phyloP scores from a whole-genome alignment of 2,329 filamentous ascomycete species.

The Colletotrichum magnum region DNA sequence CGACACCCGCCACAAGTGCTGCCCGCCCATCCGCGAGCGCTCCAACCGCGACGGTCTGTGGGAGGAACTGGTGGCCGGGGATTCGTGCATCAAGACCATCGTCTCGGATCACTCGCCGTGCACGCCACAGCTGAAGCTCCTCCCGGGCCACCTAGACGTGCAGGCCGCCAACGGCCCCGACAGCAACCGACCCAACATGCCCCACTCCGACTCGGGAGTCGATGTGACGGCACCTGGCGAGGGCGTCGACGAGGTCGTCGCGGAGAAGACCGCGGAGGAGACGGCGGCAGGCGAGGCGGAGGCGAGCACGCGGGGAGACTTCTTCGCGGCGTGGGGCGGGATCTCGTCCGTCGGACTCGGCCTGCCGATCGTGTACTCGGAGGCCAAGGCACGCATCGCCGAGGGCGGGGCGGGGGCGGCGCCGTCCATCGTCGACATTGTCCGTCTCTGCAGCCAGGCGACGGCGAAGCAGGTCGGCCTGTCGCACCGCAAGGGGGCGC shows the following conservation, averaged over 20 bases:
- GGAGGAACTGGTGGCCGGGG: slow-evolving; percentile 79
- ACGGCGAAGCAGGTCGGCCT: slow-evolving; percentile 92
- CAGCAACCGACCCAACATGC: slow-evolving; percentile 53
- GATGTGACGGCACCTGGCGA: slow-evolving; percentile 59
- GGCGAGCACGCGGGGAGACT: slow-evolving; percentile 74
- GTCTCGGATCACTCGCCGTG: slow-evolving; percentile 98
- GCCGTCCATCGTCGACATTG: slow-evolving; percentile 80
- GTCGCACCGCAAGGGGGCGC: slow-evolving; percentile 83
- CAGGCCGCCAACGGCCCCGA: slow-evolving; percentile 43
- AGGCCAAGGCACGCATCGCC: slow-evolving; percentile 73
- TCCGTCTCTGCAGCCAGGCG: slow-evolving; percentile 86
- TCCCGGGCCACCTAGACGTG: slow-evolving; percentile 76
- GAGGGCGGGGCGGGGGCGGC: slow-evolving; percentile 56
- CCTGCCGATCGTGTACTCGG: slow-evolving; percentile 89
- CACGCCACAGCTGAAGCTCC: slow-evolving; percentile 92
- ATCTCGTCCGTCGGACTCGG: slow-evolving; percentile 95
- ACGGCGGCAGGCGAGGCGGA: slow-evolving; percentile 54
- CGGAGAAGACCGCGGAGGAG: slow-evolving; percentile 46
- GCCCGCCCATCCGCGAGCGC: slow-evolving; percentile 87
- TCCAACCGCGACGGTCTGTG: slow-evolving; percentile 89
- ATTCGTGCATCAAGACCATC: slow-evolving; percentile 90
- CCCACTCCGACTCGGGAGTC: slow-evolving; percentile 67
- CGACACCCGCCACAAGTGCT: slow-evolving; percentile 95
- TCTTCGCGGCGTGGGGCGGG: slow-evolving; percentile 96
- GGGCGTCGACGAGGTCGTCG: slow-evolving; percentile 43